A percentile compares a stretch with the other conserved stretches of the same genome.
Conservation (phyloP, 805 yeast genomes). For the Metschnikowia vanudenii region DNA sequence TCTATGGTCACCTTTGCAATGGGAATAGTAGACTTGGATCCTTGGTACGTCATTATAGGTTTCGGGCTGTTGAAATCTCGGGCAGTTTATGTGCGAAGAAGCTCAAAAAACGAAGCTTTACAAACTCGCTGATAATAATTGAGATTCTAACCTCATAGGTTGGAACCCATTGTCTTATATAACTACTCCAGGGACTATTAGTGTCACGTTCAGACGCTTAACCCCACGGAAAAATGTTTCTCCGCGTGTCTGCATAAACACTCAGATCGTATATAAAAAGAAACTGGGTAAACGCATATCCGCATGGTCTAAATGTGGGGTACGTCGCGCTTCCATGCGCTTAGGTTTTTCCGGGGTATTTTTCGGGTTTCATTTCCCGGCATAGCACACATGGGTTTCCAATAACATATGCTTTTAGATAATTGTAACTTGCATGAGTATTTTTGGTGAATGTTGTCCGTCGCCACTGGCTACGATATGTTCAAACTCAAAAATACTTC, state of each 20-base stretch:
- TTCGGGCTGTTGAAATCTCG: no score
- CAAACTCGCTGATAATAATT: no score
- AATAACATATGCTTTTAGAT: background rate
- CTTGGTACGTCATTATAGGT: constrained; percentile 1
- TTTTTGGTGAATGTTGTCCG: no score
- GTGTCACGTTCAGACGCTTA: no score
- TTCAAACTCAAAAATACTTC: background rate
- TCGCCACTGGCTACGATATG: background rate
- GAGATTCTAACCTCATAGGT: no score
- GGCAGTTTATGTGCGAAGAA: no score
- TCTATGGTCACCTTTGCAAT: constrained; percentile 9
- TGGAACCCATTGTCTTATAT: no score
- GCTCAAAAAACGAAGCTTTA: no score
- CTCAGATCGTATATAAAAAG: no score
- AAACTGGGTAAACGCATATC: background rate
- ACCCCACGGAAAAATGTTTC: background rate
- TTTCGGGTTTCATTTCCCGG: background rate
- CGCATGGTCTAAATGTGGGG: background rate
- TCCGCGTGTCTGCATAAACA: background rate
- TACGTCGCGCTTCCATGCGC: background rate
- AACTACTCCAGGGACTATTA: no score
- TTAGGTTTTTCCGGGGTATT: background rate
- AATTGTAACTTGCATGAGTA: no score
- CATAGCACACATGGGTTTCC: background rate
- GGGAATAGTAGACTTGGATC: constrained; percentile 1